phyloP scores from a whole-genome alignment of 345 rosid species.

The Ceriops tagal region DNA sequence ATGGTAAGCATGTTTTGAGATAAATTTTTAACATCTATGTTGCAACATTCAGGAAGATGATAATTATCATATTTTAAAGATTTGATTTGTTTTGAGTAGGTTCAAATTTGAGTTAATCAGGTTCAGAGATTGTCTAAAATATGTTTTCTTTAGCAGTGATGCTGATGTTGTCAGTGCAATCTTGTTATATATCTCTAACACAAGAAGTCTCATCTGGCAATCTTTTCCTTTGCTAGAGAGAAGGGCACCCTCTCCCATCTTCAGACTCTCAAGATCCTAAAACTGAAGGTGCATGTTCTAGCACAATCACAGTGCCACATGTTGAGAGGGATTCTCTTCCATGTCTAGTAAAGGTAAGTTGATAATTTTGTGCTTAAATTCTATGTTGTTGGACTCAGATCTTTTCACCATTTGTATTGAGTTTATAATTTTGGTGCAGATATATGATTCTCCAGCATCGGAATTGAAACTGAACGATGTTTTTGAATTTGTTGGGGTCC shows the following conservation, averaged over 20 bases:
- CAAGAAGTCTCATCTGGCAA: not conserved
- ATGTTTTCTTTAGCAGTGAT: not conserved
- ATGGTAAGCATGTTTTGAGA: conserved; percentile 37
- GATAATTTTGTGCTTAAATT: conserved; percentile 1
- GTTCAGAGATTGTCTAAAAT: no score
- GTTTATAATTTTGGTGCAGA: conserved; percentile 33
- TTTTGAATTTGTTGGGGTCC: conserved; percentile 80
- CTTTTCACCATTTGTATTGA: not conserved
- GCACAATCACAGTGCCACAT: conserved; percentile 20
- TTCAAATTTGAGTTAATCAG: no score
- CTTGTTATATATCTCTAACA: conserved; percentile 5
- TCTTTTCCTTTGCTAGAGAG: conserved; percentile 44
- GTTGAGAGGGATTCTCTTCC: conserved; percentile 38
- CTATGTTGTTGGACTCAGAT: not conserved
- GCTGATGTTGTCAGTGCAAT: not conserved
- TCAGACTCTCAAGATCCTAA: conserved; percentile 29
- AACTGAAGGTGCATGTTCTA: conserved; percentile 26
- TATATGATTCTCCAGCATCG: conserved; percentile 75
- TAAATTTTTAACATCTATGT: not conserved
- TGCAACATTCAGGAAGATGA: not conserved
- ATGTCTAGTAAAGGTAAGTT: conserved; percentile 71
- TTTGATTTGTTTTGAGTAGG: no score
- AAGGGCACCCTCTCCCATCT: conserved; percentile 44
- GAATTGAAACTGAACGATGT: conserved; percentile 84
- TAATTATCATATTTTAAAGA: no score